A percentile compares a stretch with the other conserved stretches of the same genome.
phyloP scores from a whole-genome alignment of 805 yeast genomes.

The Kuraishia hungarica region DNA sequence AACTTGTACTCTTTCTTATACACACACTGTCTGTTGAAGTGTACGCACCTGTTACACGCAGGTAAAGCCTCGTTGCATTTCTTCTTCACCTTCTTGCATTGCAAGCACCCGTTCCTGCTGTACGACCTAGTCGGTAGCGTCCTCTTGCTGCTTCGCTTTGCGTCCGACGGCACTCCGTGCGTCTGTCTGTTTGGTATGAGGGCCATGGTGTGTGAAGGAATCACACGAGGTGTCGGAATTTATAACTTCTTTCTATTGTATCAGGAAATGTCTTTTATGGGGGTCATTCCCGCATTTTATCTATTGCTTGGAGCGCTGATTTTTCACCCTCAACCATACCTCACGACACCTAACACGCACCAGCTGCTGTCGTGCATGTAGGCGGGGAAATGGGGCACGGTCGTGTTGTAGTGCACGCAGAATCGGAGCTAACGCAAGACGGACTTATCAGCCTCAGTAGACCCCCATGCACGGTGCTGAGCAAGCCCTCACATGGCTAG shows the following conservation, averaged over 20 bases:
- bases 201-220: neutral
- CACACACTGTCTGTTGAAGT: conserved; percentile 23
- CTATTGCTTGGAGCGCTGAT: neutral
- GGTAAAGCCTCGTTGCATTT: conserved; percentile 26
- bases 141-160: neutral
- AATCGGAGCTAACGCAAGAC: neutral
- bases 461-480: too few relatives aligned
- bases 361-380: neutral
- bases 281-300: neutral
- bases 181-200: neutral
- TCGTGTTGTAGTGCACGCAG: neutral
- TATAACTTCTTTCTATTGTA: neutral
- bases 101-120: conserved; percentile 31
- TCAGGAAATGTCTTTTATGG: neutral
- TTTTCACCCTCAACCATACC: neutral
- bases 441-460: neutral
- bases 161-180: neutral
- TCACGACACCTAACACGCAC: neutral
- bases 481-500: too few relatives aligned
- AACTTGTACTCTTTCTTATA: conserved; percentile 22
- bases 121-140: conserved; percentile 14
- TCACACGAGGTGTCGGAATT: neutral
- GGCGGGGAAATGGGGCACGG: neutral
- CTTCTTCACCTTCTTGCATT: conserved; percentile 30
- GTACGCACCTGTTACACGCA: conserved; percentile 27